Base-by-base conservation (phyloP, 2,329 filamentous ascomycete species). In the Cercospora janseana region DNA sequence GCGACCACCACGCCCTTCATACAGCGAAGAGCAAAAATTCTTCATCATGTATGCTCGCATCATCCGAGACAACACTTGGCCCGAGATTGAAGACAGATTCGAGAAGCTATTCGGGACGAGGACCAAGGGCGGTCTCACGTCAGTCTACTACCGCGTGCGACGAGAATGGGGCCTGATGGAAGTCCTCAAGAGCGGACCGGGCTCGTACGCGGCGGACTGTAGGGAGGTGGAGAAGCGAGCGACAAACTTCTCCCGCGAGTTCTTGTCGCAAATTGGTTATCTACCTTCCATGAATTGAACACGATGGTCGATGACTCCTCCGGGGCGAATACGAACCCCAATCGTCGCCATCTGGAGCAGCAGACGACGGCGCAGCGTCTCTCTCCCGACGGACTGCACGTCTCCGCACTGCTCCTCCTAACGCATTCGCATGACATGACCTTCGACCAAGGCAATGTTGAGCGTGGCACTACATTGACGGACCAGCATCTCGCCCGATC, bases 11-110 rank as follows among this genome's bases (percentile, higher is more conserved):
- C 54, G 63, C 16, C 62, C 62, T 1, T 58, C 61, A 6, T 68
- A 68, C 57, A 65, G 58, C 42, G 64, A 67, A 26, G 64, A 67
- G 51, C 63, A 66, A 51, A 63, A 64, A 44, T 68, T 68, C 59
- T 66, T 62, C 47, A 59, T 65, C 57, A 65, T 63, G 59, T 65
- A 59, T 46, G 52, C 56, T 10, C 60, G 61, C 41, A 59, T 65
- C 28, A 58, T 62, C 24, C 59, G 56, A 40, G 58, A 63, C 44
- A 60, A 60, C 37, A 60, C 53, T 13, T 65, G 63, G 63, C 59
- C 61, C 5, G 61, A 60, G 44, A 64, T 65, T 37, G 61, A 65
- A 50, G 56, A 60, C 47, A 49, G 55, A 45, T 62, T 63, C 55
- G 49, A 54, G 6, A 23, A 54, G 20, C 49, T 60, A 6, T 64